Conservation (phyloP, 2,329 filamentous ascomycete genomes). For the Didymella lethalis region DNA sequence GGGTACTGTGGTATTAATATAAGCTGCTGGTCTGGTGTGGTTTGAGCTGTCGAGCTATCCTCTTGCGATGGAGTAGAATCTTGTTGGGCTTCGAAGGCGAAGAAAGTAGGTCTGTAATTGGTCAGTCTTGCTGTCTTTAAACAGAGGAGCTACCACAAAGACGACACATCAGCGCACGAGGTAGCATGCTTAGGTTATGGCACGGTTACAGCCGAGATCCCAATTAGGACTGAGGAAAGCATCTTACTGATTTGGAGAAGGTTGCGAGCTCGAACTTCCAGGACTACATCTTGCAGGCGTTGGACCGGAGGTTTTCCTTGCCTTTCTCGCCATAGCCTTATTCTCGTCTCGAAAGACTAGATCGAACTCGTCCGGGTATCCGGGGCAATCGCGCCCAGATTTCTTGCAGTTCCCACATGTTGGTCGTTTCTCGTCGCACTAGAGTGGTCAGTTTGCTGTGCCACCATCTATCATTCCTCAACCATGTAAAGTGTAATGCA, state of each 20-base stretch:
- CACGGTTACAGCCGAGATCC: background rate
- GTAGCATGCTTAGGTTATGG: background rate
- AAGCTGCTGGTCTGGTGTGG: conserved; percentile 28
- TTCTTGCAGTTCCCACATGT: conserved; percentile 49
- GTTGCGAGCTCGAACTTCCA: conserved; percentile 35
- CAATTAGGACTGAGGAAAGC: background rate
- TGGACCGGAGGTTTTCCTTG: conserved; percentile 55
- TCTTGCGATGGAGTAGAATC: conserved; percentile 1
- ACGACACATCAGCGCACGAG: background rate
- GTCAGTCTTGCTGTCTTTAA: conserved; percentile 1
- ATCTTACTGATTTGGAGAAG: conserved; percentile 43
- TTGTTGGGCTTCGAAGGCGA: conserved; percentile 10
- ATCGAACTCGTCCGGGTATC: conserved; percentile 70
- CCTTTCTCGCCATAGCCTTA: conserved; percentile 70
- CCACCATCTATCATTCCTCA: conserved; percentile 3
- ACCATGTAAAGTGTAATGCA: background rate
- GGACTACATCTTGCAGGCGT: conserved; percentile 28
- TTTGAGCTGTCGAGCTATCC: conserved; percentile 2
- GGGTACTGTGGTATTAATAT: conserved; percentile 30
- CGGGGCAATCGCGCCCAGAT: conserved; percentile 42
- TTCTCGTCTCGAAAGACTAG: conserved; percentile 77
- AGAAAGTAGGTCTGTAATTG: conserved; percentile 4
- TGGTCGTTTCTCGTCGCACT: conserved; percentile 49
- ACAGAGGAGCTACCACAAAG: background rate
- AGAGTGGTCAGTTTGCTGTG: conserved; percentile 13